Evolutionary conservation across 345 rosid genomes (phyloP).

Genomic region (Rhodamnia rubescens): DNA sequence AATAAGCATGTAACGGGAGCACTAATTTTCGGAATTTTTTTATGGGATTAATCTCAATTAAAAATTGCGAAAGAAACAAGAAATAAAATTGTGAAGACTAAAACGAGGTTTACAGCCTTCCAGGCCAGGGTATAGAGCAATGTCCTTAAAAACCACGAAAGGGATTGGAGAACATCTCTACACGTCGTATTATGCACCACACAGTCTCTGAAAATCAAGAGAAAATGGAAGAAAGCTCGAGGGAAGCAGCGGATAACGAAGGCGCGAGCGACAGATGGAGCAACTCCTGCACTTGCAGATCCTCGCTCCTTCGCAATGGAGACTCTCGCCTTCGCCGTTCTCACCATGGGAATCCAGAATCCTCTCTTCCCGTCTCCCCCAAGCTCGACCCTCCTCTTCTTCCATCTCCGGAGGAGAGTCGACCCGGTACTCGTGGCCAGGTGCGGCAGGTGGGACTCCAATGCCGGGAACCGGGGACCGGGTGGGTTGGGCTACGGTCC

Average conservation of each 20-base stretch:
- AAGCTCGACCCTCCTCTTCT: not conserved
- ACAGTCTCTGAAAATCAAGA: not conserved
- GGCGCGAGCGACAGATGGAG: not conserved
- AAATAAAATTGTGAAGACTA: not conserved
- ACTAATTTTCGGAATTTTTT: not conserved
- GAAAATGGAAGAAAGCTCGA: not conserved
- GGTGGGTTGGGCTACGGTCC: not conserved
- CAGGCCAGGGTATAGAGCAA: not conserved
- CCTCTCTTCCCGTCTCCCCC: not conserved
- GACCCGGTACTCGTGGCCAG: not conserved
- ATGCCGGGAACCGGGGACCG: not conserved
- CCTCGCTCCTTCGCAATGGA: not conserved
- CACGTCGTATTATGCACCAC: not conserved
- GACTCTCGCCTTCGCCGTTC: not conserved
- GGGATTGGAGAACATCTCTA: not conserved
- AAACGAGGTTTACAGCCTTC: not conserved
- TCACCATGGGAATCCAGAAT: not conserved
- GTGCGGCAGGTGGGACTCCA: not conserved
- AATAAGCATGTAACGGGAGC: not conserved
- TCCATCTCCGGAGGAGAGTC: not conserved
- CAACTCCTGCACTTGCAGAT: not conserved
- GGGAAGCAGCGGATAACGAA: not conserved
- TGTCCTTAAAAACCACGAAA: not conserved
- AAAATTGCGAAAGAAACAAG: not conserved
- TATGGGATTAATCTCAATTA: not conserved